Evolutionary conservation across 2,329 filamentous ascomycete species (phyloP).

Genomic region (Penicillium occitanis): DNA sequence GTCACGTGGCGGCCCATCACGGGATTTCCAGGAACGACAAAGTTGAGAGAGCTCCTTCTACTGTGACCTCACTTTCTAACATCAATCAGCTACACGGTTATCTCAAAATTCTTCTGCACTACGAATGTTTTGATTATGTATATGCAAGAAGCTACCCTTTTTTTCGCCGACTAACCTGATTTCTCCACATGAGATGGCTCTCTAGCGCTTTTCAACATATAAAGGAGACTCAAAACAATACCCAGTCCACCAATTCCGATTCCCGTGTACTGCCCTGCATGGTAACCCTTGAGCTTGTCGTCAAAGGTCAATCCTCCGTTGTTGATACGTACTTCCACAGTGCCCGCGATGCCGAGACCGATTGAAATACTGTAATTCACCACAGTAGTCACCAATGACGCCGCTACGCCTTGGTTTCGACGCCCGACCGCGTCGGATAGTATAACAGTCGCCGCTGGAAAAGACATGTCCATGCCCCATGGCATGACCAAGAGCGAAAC

Average conservation of each 20-base stretch:
- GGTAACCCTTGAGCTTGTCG: conserved; percentile 40
- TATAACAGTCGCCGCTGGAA: conserved; percentile 63
- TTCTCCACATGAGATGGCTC: not conserved
- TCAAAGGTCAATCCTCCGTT: conserved; percentile 30
- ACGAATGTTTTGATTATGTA: not conserved
- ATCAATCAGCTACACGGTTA: not conserved
- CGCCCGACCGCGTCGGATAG: conserved; percentile 54
- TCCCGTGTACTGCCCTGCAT: conserved; percentile 43
- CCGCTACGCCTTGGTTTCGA: conserved; percentile 54
- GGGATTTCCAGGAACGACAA: conserved; percentile 4
- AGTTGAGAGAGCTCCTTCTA: not conserved
- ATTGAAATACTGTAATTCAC: conserved; percentile 70
- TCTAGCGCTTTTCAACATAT: conserved; percentile 13
- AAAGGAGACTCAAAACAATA: conserved; percentile 23
- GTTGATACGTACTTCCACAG: conserved; percentile 55
- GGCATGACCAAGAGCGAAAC: conserved; percentile 31
- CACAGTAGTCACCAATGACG: conserved; percentile 61
- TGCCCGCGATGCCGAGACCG: conserved; percentile 66
- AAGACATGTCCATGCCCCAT: conserved; percentile 58
- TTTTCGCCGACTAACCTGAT: not conserved
- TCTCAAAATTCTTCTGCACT: not conserved
- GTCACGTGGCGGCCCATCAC: conserved; percentile 7
- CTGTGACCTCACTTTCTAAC: not conserved
- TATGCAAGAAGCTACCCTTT: too few species aligned
- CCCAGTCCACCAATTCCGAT: conserved; percentile 35